Conservation (phyloP, 2,329 filamentous ascomycete genomes). For the Sclerotinia subarctica region DNA sequence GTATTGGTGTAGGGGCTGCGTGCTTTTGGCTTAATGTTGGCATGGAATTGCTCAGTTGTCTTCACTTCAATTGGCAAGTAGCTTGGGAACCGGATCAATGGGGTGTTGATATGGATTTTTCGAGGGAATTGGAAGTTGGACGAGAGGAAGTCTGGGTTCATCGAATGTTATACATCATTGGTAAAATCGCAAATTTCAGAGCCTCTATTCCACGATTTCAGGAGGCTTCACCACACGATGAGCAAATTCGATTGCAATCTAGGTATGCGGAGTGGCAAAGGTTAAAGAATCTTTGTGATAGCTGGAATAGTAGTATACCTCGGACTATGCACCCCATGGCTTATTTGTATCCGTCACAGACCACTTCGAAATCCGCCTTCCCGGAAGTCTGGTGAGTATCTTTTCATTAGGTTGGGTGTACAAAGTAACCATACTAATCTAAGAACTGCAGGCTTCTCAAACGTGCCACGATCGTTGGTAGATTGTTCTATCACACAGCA, state of each 20-base stretch:
- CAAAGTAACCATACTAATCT: conserved; percentile 30
- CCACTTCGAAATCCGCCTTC: conserved; percentile 68
- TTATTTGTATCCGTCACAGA: conserved; percentile 67
- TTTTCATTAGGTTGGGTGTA: conserved; percentile 5
- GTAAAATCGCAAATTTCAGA: conserved; percentile 82
- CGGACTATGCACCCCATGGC: conserved; percentile 84
- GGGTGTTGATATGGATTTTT: conserved; percentile 78
- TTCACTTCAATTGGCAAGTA: conserved; percentile 82
- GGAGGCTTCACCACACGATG: conserved; percentile 56
- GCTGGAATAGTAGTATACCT: conserved; percentile 76
- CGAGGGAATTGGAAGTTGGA: conserved; percentile 53
- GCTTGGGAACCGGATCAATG: conserved; percentile 89
- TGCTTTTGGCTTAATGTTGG: conserved; percentile 95
- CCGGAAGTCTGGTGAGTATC: conserved; percentile 75
- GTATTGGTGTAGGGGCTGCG: conserved; percentile 74
- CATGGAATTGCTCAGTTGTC: conserved; percentile 84
- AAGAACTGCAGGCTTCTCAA: conserved; percentile 67
- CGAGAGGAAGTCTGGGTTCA: conserved; percentile 85
- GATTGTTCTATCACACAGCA: conserved; percentile 85
- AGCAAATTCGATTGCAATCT: conserved; percentile 61
- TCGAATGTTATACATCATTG: conserved; percentile 82
- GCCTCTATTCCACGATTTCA: conserved; percentile 63
- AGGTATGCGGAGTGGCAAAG: conserved; percentile 73
- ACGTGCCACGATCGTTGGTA: conserved; percentile 73
- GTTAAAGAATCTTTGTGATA: conserved; percentile 77